Conservation (phyloP, 2,329 filamentous ascomycete species). For the Plenodomus lindquistii region DNA sequence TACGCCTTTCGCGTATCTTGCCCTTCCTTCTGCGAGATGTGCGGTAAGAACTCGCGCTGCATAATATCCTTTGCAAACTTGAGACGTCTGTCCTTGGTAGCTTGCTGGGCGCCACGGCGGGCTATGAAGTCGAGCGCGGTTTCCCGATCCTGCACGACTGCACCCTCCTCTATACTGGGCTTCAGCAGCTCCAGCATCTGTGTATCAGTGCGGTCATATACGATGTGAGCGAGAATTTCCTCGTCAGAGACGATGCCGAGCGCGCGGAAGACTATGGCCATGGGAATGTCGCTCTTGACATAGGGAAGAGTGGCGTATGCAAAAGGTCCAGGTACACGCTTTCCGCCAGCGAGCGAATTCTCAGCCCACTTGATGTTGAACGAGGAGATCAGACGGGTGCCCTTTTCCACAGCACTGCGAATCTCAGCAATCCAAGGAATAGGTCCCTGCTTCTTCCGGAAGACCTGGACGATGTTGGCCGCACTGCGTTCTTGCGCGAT, state of each 20-base stretch:
- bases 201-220: conserved; percentile 91
- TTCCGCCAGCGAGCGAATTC: conserved; percentile 76
- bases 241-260: conserved; percentile 96
- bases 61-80: conserved; percentile 91
- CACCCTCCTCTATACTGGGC: conserved; percentile 95
- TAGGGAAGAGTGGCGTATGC: conserved; percentile 92
- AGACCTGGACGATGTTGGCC: conserved; percentile 98
- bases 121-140: conserved; percentile 94
- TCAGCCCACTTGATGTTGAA: conserved; percentile 88
- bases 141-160: conserved; percentile 93
- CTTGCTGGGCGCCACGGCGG: conserved; percentile 78
- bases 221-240: conserved; percentile 97
- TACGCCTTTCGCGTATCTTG: conserved; percentile 96
- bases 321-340: conserved; percentile 80
- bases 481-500: conserved; percentile 98
- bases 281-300: conserved; percentile 89
- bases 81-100: conserved; percentile 84
- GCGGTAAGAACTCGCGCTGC: conserved; percentile 94
- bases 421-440: conserved; percentile 96
- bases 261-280: conserved; percentile 93
- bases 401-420: conserved; percentile 93
- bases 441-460: conserved; percentile 95
- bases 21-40: conserved; percentile 93
- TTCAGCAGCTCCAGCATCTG: conserved; percentile 98
- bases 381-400: conserved; percentile 90